Percentiles rank a stretch among this genome's conserved stretches.
Evolutionary conservation across 2,329 filamentous ascomycete species (phyloP).

Genomic region (Cladosporium sp.): DNA sequence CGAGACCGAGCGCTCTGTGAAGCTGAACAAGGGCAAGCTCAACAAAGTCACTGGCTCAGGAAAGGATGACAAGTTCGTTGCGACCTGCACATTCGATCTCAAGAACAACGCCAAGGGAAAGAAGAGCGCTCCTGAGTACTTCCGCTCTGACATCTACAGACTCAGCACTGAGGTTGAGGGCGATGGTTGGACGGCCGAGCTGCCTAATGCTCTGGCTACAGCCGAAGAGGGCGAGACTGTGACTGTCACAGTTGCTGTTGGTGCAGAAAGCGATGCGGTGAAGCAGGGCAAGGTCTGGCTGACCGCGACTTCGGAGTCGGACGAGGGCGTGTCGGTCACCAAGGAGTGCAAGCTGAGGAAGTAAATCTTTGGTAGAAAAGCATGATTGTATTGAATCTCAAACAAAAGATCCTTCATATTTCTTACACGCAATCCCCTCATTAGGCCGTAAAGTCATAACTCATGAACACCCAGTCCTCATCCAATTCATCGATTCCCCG

Average conservation of each 20-base stretch:
- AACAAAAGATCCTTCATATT: no score
- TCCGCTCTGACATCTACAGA: conserved; percentile 52
- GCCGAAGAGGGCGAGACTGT: not conserved
- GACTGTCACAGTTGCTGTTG: conserved; percentile 38
- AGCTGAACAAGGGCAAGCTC: conserved; percentile 12
- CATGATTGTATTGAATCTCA: not conserved
- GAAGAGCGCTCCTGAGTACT: conserved; percentile 43
- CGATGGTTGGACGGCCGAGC: conserved; percentile 50
- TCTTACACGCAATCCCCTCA: not conserved
- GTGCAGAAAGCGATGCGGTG: conserved; percentile 44
- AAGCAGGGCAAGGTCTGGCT: conserved; percentile 47
- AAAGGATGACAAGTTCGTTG: conserved; percentile 5
- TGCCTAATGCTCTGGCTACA: conserved; percentile 31
- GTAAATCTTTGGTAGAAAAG: not conserved
- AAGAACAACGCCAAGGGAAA: conserved; percentile 46
- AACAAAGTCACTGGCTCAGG: conserved; percentile 9
- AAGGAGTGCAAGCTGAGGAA: conserved; percentile 16
- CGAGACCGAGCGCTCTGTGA: conserved; percentile 29
- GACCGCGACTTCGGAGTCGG: conserved; percentile 21
- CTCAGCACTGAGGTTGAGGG: conserved; percentile 49
- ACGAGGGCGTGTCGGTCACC: conserved; percentile 5
- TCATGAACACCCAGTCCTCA: not conserved
- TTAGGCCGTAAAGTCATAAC: not conserved
- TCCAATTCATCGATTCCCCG: not conserved
- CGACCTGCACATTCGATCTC: conserved; percentile 52